Evolutionary conservation across 768 basidiomycete genomes (phyloP), one percentile per base, ranked within the genome.

Genomic region (Mycena epipterygia): DNA sequence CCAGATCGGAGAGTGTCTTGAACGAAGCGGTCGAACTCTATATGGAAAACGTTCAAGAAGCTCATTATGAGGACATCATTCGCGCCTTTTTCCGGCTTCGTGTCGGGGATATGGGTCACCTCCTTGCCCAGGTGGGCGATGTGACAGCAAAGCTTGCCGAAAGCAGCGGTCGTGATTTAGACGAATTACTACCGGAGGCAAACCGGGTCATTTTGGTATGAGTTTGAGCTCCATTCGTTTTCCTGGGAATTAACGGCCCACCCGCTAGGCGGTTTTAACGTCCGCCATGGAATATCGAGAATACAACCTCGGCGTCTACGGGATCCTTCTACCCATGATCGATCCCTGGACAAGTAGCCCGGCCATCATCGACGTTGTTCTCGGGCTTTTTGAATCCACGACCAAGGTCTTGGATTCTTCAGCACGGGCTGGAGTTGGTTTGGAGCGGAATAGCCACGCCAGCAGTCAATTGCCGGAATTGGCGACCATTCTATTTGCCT

Each of bases 331-430:
- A 25, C 92, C 88, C 6, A 89, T 90, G 88, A 85, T 87, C 72
- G 87, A 91, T 68, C 91, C 94, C 0, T 99, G 97, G 97, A 95
- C 95, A 21, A 94, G 95, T 75, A 85, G 85, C 52, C 84, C 90
- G 4, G 77, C 82, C 0, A 79, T 94, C 19, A 89, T 97, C 60
- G 93, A 95, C 48, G 85, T 89, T 12, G 79, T 93, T 7, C 84
- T 91, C 29, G 85, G 86, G 52, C 84, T 97, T n/a, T 96, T 97
- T 74, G 89, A 92, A 52, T 77, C 85, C 1, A 91, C 89, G 1
- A 88, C 89, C 8, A 84, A 83, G 64, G 79, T 84, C 9, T 76
- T 89, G 11, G 88, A 90, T 52, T 71, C 81, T 6, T 73, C 81
- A 21, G 72, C 79, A 6, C 70, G 78, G 3, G 79, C 80, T 21